These are phyloP conservation scores for Platismatia glauca DNA, from an alignment of 495 filamentous ascomycete genomes.

Conservation along the genomic window DNA sequence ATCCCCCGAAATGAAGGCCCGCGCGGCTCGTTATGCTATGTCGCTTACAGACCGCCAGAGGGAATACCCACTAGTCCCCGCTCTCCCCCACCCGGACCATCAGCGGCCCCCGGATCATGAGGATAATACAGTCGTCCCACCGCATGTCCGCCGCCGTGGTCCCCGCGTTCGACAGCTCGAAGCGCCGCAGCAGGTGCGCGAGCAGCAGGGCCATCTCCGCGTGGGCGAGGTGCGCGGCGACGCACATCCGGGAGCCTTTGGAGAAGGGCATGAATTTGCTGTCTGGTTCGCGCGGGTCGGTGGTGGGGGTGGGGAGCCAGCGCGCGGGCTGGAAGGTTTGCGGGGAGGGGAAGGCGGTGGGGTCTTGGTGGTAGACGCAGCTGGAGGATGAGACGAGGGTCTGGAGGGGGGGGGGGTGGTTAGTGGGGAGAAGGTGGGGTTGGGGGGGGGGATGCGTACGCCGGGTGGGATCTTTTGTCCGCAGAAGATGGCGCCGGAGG, in stretches of 20 bases:
- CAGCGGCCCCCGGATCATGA: not conserved
- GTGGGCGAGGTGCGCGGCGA: slow-evolving; percentile 23
- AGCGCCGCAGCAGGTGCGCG: slow-evolving; percentile 35
- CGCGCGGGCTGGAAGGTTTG: slow-evolving; percentile 33
- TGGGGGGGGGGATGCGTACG: not conserved
- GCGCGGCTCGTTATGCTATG: not conserved
- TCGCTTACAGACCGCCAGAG: not conserved
- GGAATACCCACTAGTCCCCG: not conserved
- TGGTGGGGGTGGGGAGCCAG: slow-evolving; percentile 26
- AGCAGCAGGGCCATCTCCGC: slow-evolving; percentile 38
- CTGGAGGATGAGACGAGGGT: not conserved
- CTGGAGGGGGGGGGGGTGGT: not conserved
- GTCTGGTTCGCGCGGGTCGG: no score
- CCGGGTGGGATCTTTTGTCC: not conserved
- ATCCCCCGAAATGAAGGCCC: no score
- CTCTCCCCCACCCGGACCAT: not conserved
- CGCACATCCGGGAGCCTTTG: no score
- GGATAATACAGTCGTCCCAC: not conserved
- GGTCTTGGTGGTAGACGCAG: slow-evolving; percentile 25
- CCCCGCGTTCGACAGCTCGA: slow-evolving; percentile 1
- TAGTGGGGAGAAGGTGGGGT: not conserved
- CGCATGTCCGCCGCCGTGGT: not conserved
- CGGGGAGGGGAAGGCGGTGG: slow-evolving; percentile 28
- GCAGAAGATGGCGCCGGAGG: not conserved
- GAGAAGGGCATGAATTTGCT: no score